Evolutionary conservation across 208 protist genomes (phyloP).

Genomic region (Acanthamoeba polyphaga): DNA sequence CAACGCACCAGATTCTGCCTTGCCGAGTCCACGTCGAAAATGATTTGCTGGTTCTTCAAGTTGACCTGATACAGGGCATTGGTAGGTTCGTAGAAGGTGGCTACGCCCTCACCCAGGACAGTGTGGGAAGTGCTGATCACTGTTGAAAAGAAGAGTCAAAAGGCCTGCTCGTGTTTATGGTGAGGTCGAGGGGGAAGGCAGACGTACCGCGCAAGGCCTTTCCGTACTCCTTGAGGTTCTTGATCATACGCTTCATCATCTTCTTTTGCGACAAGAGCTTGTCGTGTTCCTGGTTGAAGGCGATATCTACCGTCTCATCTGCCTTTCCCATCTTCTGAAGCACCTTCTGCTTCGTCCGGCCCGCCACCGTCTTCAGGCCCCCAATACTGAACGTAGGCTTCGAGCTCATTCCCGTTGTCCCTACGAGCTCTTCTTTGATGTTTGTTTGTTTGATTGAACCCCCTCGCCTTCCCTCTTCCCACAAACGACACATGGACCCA

Average conservation of each 20-base stretch:
- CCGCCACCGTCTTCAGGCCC: slow-evolving; percentile 28
- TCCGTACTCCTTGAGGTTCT: not conserved
- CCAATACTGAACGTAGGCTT: slow-evolving; percentile 55
- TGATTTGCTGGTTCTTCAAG: slow-evolving; percentile 60
- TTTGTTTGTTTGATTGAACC: too few species aligned
- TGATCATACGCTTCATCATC: slow-evolving; percentile 1
- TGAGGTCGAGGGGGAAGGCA: not conserved
- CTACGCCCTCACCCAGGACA: slow-evolving; percentile 30
- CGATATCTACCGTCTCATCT: slow-evolving; percentile 31
- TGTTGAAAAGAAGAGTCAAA: not conserved
- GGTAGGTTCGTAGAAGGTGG: slow-evolving; percentile 48
- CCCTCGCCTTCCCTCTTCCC: too few species aligned
- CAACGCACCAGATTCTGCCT: slow-evolving; percentile 38
- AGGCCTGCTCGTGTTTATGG: not conserved
- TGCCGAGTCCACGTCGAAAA: slow-evolving; percentile 20
- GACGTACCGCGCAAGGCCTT: not conserved
- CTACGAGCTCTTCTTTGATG: too few species aligned
- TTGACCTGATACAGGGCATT: slow-evolving; percentile 26
- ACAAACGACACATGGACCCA: too few species aligned
- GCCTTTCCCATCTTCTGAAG: slow-evolving; percentile 18
- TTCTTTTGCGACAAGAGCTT: slow-evolving; percentile 33
- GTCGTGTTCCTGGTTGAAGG: slow-evolving; percentile 43
- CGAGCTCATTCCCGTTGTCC: not conserved
- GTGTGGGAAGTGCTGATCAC: slow-evolving; percentile 45
- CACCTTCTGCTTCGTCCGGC: slow-evolving; percentile 66